Base-by-base conservation (phyloP, 2,329 filamentous ascomycete species). In the Verticillium dahliae region DNA sequence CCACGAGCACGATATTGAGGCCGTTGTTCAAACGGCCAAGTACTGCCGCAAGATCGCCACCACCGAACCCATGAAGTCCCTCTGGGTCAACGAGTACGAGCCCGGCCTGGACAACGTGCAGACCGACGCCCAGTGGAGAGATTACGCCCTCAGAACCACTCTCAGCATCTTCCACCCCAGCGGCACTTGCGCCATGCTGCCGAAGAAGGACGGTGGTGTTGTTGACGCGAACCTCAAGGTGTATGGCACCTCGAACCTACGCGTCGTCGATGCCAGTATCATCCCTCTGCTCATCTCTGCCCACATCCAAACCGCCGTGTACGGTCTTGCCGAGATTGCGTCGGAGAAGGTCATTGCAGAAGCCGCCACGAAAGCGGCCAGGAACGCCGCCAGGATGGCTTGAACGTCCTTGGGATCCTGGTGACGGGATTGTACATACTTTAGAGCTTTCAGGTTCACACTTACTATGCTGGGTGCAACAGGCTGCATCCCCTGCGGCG, bases 291-390 rank as follows among this genome's bases (percentile, higher is more conserved):
- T 72, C 70, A 77, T 62, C 70, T 80, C 70, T 72, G 79, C 66
- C 0, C 75, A 81, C 14, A 80, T 82, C 22, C 80, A 84, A 66
- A 81, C 80, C 38, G 76, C 78, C 0, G 78, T 84, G 1, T 84
- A 84, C 62, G 81, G 80, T 69, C 73, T 83, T 62, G 81, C 74
- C 9, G 83, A 85, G 69, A 82, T 78, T 67, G 72, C 72, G 13
- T 70, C 75, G 11, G 62, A 69, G 15, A 62, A 67, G 4, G 71
- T 74, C 52, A 65, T 65, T 22, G 60, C 59, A 6, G 59, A 62
- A 14, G 64, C 59, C 35, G 13, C 35, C 27, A 31, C 4, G 27
- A 31, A 5, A 4, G 27, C 27, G 27, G 27, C 27, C 27, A 31
- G 4, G 27, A 31, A 31, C 4, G 27, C 27, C 27, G 27, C 27